Evolutionary conservation across 148 eudicot genomes (phyloP), one percentile per base, ranked within the genome.

Genomic region (Salicornia ramosissima): DNA sequence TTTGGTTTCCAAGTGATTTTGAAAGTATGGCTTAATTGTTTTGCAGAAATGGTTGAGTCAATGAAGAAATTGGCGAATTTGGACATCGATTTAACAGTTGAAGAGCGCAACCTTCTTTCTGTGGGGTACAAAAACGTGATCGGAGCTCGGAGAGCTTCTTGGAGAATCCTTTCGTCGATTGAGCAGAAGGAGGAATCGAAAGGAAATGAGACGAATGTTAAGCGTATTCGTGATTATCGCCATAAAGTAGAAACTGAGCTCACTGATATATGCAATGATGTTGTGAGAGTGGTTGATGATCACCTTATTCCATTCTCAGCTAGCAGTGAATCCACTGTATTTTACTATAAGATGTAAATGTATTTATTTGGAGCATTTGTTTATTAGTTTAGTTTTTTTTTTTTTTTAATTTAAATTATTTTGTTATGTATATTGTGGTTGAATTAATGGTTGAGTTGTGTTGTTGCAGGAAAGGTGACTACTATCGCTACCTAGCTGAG

Each of bases 301-400:
- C 87, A 85, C 40, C 85, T 87, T 10, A 46, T 85, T 56, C 88
- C 91, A 12, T 83, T 82, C 6, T 68, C 83, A 8, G 53, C 85
- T 4, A 71, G 78, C 65, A 78, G 81, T 65, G 91, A 87, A 81
- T 87, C 91, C 5, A 74, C 87, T 49, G 91, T 83, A 40, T 87
- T 87, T 73, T 87, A 75, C 76, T 79, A 83, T 62, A 87, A 87
- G 70, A 87, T 87, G 91, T 87, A 62, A 68, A 86, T 71, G 45
- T 53, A 18, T 3, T 11, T 0, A 11, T 64, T n/a, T 55, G 18
- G 39, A 10, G 61, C 34, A 69, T 31, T 29, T 47, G 19, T 9
- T 30, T 18, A 18, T 28, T 10, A 0, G 8, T 49, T 28, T 3
- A 13, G 1, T 60, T n/a, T n/a, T 30, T n/a, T n/a, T n/a, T n/a